These are phyloP conservation scores for Chaetomium fimeti DNA, from an alignment of 495 filamentous ascomycete species.

Conservation along the genomic window DNA sequence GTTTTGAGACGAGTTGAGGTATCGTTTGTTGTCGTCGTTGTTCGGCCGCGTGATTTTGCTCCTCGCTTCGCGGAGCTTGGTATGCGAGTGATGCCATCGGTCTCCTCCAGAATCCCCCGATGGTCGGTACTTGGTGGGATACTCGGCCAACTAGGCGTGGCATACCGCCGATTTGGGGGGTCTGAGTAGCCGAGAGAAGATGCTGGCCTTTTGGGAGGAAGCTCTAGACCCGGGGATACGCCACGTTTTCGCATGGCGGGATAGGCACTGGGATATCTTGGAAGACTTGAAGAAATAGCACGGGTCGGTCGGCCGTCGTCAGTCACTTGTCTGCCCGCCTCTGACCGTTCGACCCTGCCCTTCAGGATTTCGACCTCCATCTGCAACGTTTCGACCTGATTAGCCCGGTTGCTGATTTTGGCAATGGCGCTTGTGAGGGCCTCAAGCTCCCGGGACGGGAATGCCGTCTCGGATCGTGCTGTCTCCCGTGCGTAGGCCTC, in stretches of 20 bases:
- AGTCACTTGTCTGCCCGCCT: conserved; percentile 19
- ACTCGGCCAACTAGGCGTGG: conserved; percentile 1
- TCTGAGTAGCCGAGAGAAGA: conserved; percentile 18
- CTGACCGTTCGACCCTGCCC: conserved; percentile 36
- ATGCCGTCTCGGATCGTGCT: conserved; percentile 17
- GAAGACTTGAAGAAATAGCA: background rate
- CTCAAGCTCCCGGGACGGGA: conserved; percentile 39
- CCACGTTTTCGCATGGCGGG: conserved; percentile 19
- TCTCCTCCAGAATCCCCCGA: background rate
- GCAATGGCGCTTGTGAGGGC: conserved; percentile 40
- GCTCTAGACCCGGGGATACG: background rate
- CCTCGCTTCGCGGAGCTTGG: conserved; percentile 1
- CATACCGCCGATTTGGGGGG: conserved; percentile 6
- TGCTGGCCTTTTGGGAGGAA: conserved; percentile 16
- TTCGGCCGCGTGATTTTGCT: background rate
- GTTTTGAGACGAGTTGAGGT: conserved; percentile 2
- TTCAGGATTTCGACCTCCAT: conserved; percentile 45
- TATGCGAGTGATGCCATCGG: background rate
- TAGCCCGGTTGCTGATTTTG: conserved; percentile 40
- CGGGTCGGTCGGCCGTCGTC: background rate
- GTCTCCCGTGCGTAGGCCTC: conserved; percentile 22
- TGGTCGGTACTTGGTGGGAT: background rate
- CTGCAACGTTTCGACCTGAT: conserved; percentile 42
- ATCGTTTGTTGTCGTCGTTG: background rate
- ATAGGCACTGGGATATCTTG: background rate